A percentile compares a stretch with the other conserved stretches of the same genome.
phyloP scores from a whole-genome alignment of 2,329 filamentous ascomycete genomes.

The Cercospora sp. region DNA sequence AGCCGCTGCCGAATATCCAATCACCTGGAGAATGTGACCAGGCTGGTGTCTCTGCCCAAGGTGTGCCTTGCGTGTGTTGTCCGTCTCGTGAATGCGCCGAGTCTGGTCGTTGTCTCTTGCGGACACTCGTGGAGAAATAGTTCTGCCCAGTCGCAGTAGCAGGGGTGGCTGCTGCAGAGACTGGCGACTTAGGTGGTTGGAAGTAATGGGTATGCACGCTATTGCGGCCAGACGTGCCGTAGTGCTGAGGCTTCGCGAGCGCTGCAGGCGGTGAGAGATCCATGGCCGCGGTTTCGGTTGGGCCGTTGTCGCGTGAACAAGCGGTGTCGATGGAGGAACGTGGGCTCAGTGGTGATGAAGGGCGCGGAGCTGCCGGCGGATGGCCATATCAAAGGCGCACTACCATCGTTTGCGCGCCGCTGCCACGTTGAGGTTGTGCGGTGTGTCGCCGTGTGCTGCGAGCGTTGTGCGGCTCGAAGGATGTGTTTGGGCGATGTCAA shows the following conservation, averaged over 20 bases:
- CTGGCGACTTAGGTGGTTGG: slow-evolving; percentile 45
- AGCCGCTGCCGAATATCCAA: slow-evolving; percentile 25
- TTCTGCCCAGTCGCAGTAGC: slow-evolving; percentile 29
- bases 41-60: slow-evolving; percentile 22
- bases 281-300: slow-evolving; percentile 16
- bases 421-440: not conserved
- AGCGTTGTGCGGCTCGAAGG: not conserved
- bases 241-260: slow-evolving; percentile 18
- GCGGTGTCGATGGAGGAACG: slow-evolving; percentile 9
- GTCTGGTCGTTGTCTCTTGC: slow-evolving; percentile 38
- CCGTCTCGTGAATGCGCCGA: slow-evolving; percentile 20
- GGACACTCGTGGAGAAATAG: slow-evolving; percentile 34
- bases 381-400: not conserved
- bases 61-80: slow-evolving; percentile 12
- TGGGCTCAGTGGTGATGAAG: not conserved
- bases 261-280: slow-evolving; percentile 26
- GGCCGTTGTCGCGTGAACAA: slow-evolving; percentile 21
- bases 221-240: slow-evolving; percentile 9
- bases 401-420: not conserved
- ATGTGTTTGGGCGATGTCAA: not conserved
- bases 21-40: slow-evolving; percentile 30
- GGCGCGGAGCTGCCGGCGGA: not conserved
- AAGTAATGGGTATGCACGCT: slow-evolving; percentile 41
- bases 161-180: slow-evolving; percentile 36
- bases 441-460: slow-evolving; percentile 2